Conservation (phyloP, 2,329 filamentous ascomycete species). For the Ceratocystis destructans region DNA sequence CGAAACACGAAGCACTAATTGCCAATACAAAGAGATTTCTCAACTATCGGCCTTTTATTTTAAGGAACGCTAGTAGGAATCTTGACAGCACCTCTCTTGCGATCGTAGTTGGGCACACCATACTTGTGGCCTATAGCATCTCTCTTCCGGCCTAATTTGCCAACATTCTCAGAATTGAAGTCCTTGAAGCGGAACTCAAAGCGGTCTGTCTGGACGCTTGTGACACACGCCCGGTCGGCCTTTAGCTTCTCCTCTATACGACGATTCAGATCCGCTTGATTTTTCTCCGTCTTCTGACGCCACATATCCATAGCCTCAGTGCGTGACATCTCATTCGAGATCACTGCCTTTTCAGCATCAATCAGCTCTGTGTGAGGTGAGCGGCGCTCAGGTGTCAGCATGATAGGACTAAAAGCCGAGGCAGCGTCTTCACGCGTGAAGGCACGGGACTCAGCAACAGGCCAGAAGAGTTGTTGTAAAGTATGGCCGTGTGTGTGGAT, state of each 20-base stretch:
- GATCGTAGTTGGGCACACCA: conserved; percentile 48
- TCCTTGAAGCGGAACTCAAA: conserved; percentile 52
- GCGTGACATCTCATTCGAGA: conserved; percentile 25
- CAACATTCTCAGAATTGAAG: conserved; percentile 43
- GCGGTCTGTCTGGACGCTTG: conserved; percentile 35
- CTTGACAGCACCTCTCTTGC: conserved; percentile 50
- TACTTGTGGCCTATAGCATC: conserved; percentile 48
- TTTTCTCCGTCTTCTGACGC: background rate
- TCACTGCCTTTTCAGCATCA: conserved; percentile 37
- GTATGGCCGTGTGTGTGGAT: conserved; percentile 48
- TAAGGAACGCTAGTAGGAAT: conserved; percentile 50
- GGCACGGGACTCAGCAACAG: conserved; percentile 47
- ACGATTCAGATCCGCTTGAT: conserved; percentile 11
- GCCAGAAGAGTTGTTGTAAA: conserved; percentile 50
- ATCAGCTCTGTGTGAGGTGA: conserved; percentile 51
- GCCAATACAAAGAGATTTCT: background rate
- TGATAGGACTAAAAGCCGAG: conserved; percentile 45
- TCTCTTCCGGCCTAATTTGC: conserved; percentile 38
- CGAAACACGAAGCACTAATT: too few relatives aligned
- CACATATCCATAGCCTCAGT: conserved; percentile 6
- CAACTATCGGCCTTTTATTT: conserved; percentile 18
- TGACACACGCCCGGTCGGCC: conserved; percentile 30
- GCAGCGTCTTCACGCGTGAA: conserved; percentile 54
- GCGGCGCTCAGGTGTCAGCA: conserved; percentile 47
- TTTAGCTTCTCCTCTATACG: conserved; percentile 25